Evolutionary conservation across 768 basidiomycete genomes (phyloP).

Genomic region (Tubosaeta brunneosetosa): DNA sequence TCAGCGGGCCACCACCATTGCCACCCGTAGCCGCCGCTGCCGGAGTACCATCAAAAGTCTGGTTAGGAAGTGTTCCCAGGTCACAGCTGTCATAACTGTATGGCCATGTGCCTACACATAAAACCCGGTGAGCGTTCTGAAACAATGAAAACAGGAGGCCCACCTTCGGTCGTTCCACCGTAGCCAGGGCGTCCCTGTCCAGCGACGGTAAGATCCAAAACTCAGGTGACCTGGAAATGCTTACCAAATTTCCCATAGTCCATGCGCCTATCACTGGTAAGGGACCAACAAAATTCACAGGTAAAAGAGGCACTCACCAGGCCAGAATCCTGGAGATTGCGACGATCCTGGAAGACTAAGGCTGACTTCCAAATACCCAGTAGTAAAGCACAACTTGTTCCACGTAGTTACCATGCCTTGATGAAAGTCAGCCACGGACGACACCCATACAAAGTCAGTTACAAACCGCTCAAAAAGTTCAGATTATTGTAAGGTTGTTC

Average conservation of each 20-base stretch:
- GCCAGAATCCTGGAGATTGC: slow-evolving; percentile 74
- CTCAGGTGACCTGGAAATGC: background rate
- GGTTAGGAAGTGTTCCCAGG: slow-evolving; percentile 79
- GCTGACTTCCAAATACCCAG: slow-evolving; percentile 84
- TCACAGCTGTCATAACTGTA: slow-evolving; percentile 86
- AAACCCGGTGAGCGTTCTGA: background rate
- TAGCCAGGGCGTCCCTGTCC: slow-evolving; percentile 77
- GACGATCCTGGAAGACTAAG: slow-evolving; percentile 68
- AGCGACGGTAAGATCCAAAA: slow-evolving; percentile 17
- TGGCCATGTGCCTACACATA: slow-evolving; percentile 53
- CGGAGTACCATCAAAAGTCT: slow-evolving; percentile 64
- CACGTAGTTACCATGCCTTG: slow-evolving; percentile 74
- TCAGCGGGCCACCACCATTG: slow-evolving; percentile 49
- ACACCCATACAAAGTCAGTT: background rate
- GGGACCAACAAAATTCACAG: background rate
- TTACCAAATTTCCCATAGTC: slow-evolving; percentile 69
- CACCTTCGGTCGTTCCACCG: slow-evolving; percentile 82
- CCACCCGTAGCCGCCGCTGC: slow-evolving; percentile 52
- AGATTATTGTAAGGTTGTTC: slow-evolving; percentile 70
- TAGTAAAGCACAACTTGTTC: slow-evolving; percentile 96
- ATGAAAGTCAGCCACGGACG: slow-evolving; percentile 5
- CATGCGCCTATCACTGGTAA: slow-evolving; percentile 45
- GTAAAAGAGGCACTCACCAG: slow-evolving; percentile 48
- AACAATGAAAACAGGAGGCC: slow-evolving; percentile 11
- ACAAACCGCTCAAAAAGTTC: slow-evolving; percentile 75